Base-by-base conservation (phyloP, 2,329 filamentous ascomycete species). In the Pestalotiopsis fici region DNA sequence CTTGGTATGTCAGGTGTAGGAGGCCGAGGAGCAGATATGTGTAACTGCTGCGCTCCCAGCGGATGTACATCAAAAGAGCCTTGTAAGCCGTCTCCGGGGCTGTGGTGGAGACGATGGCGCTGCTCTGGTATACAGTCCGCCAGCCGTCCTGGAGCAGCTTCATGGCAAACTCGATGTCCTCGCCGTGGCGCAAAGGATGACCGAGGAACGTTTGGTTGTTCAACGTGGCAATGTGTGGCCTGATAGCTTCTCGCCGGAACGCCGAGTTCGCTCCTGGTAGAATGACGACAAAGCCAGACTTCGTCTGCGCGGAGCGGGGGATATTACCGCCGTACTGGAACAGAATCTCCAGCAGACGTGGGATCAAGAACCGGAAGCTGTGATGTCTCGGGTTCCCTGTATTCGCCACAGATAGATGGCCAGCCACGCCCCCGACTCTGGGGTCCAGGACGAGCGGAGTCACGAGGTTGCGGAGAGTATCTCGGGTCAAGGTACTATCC, bases 11-110 rank as follows among this genome's bases (percentile, higher is more conserved):
- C 18, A 64, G n/a, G 25, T 56, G 62, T 15, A 54, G 28, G 2
- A 43, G 43, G 2, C 62, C 62, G 4, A 15, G 28, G 47, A 64
- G 62, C 23, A 64, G 28, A 27, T 64, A 64, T 1, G 50, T 54
- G 62, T 64, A 64, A n/a, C 39, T 55, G 62, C 62, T 64, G 23
- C 62, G 39, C 28, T 64, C 62, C 62, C 62, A 64, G 39, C 62
- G 39, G 7, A 54, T 56, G 31, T 64, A 64, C 62, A 56, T 64
- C 23, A 64, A 43, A 35, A 64, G 28, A 4, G 62, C 62, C 9
- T 39, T 25, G 13, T 23, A 43, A 35, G 25, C 28, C 37, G 39
- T 55, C 25, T 56, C 47, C 9, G 62, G 62, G 9, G 47, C 25
- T 54, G 18, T 54, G 25, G 62, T 64, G 25, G 31, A 43, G 23